These are phyloP conservation scores for Pisolithus marmoratus DNA, from an alignment of 768 basidiomycete species.

Conservation along the genomic window DNA sequence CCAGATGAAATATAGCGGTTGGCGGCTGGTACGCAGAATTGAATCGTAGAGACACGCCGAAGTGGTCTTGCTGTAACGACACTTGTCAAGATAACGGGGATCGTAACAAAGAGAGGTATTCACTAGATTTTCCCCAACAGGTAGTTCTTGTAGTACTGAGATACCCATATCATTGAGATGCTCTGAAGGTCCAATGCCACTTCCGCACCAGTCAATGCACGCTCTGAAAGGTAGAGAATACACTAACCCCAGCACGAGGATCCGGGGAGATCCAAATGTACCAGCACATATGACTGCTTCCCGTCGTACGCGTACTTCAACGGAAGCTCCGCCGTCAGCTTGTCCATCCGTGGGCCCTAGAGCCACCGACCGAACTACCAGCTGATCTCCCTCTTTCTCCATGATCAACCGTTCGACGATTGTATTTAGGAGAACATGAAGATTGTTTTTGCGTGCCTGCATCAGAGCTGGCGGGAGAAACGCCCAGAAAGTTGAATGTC, in stretches of 20 bases:
- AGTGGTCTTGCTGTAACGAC: slow-evolving; percentile 33
- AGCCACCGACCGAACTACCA: neutral
- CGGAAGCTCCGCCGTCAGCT: neutral
- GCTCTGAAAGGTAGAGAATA: neutral
- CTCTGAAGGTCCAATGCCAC: slow-evolving; percentile 40
- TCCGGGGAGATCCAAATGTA: slow-evolving; percentile 36
- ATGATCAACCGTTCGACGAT: slow-evolving; percentile 1
- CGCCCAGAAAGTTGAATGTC: slow-evolving; percentile 10
- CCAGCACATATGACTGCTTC: slow-evolving; percentile 34
- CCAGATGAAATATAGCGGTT: slow-evolving; percentile 21
- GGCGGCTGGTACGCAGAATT: slow-evolving; percentile 18
- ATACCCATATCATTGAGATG: slow-evolving; percentile 27
- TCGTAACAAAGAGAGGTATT: neutral
- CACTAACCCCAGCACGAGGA: slow-evolving; percentile 32
- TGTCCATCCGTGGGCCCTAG: neutral
- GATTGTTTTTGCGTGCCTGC: slow-evolving; percentile 1
- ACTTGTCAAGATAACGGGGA: neutral
- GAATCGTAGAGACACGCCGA: slow-evolving; percentile 31
- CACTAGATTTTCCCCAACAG: slow-evolving; percentile 30
- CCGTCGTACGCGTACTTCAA: slow-evolving; percentile 2
- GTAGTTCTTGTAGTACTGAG: slow-evolving; percentile 23
- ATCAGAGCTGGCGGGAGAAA: slow-evolving; percentile 8
- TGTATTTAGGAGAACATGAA: slow-evolving; percentile 9
- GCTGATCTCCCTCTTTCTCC: neutral
- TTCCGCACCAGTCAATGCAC: neutral